Conservation (phyloP, 129 eudicot genomes). For the Silybum marianum region DNA sequence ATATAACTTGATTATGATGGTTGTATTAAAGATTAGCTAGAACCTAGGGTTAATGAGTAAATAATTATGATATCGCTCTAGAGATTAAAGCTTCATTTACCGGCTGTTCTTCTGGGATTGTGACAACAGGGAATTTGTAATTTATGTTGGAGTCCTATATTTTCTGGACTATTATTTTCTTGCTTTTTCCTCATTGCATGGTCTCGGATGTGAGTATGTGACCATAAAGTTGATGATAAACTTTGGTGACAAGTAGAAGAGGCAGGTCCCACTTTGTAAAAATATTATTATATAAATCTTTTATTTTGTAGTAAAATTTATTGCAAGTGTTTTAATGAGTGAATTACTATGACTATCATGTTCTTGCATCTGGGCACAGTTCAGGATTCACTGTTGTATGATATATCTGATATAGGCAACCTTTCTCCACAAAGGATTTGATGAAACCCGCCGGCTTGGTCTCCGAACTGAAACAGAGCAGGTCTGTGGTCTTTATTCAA, state of each 20-base stretch:
- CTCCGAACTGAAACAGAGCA: slow-evolving; percentile 80
- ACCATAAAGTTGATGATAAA: background rate
- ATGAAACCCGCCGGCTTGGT: slow-evolving; percentile 97
- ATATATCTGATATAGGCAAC: slow-evolving; percentile 61
- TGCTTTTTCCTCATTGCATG: background rate
- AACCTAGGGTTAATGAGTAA: background rate
- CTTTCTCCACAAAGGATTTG: slow-evolving; percentile 96
- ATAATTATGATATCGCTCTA: background rate
- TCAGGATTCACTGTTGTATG: slow-evolving; percentile 12
- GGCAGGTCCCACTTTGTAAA: background rate
- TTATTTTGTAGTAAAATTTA: background rate
- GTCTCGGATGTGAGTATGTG: background rate
- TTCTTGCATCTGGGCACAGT: too few relatives aligned
- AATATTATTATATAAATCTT: background rate
- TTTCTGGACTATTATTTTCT: background rate
- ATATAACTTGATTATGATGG: background rate
- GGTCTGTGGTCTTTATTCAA: slow-evolving; percentile 42
- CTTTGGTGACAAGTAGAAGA: background rate
- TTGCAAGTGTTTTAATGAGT: background rate
- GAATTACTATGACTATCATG: too few relatives aligned
- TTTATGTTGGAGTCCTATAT: too few relatives aligned
- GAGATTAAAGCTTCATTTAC: background rate
- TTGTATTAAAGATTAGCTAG: slow-evolving; percentile 3
- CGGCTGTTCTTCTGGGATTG: background rate
- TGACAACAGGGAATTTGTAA: background rate